Percentiles rank a stretch among this genome's conserved stretches.
These are phyloP conservation scores for Xylariomycetidae sp. DNA, from an alignment of 2,329 filamentous ascomycete genomes.

Conservation along the genomic window DNA sequence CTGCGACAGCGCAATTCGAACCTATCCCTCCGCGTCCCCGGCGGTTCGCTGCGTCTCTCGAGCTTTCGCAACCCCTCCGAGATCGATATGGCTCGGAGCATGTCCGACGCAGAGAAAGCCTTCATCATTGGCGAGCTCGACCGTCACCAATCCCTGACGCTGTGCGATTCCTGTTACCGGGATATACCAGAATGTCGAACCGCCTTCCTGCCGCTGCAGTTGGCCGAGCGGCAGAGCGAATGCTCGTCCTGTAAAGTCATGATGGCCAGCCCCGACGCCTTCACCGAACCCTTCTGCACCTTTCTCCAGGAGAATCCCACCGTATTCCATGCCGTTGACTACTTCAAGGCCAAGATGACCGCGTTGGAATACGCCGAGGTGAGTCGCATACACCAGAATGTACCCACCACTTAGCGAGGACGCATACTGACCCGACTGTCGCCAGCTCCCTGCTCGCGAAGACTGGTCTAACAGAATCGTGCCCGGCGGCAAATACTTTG, in stretches of 20 bases:
- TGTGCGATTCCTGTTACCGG: constrained; percentile 22
- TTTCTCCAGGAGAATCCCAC: constrained; percentile 90
- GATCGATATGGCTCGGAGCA: constrained; percentile 11
- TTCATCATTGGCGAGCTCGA: constrained; percentile 20
- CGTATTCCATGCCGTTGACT: constrained; percentile 81
- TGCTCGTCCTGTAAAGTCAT: constrained; percentile 19
- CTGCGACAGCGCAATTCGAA: constrained; percentile 38
- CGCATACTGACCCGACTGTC: constrained; percentile 6
- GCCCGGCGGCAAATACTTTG: constrained; percentile 82
- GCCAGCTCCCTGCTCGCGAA: constrained; percentile 68
- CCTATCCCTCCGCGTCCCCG: constrained; percentile 38
- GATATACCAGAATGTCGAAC: constrained; percentile 23
- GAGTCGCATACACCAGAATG: constrained; percentile 18
- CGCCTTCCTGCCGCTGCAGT: constrained; percentile 16
- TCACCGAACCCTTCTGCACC: constrained; percentile 77
- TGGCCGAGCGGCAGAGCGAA: constrained; percentile 10
- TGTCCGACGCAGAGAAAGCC: constrained; percentile 21
- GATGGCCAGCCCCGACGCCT: constrained; percentile 49
- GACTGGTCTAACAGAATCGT: constrained; percentile 68
- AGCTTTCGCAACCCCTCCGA: constrained; percentile 25
- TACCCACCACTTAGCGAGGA: no score
- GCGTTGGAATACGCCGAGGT: constrained; percentile 69
- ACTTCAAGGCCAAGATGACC: constrained; percentile 68
- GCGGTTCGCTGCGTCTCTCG: constrained; percentile 21
- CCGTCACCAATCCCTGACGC: constrained; percentile 5